Conservation (phyloP, 2,329 filamentous ascomycete species). For the Xenoacremonium recifei region DNA sequence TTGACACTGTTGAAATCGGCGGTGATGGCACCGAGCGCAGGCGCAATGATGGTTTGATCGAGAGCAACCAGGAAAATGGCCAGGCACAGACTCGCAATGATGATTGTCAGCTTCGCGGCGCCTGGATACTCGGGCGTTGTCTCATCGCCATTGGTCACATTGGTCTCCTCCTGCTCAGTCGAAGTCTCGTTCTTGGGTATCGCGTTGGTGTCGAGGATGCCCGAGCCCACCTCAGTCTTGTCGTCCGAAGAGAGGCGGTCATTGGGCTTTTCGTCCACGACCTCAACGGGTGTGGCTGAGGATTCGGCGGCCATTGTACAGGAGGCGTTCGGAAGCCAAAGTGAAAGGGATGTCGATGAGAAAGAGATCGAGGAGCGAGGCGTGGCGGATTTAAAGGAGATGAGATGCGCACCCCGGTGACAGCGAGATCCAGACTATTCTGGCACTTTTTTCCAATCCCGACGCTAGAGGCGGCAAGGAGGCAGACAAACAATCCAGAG, state of each 20-base stretch:
- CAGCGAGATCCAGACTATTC: neutral
- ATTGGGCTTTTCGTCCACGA: conserved; percentile 19
- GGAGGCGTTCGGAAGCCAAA: neutral
- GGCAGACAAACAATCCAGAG: neutral
- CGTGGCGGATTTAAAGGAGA: neutral
- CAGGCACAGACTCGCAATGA: conserved; percentile 44
- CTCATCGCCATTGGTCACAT: neutral
- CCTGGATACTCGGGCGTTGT: conserved; percentile 34
- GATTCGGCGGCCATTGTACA: conserved; percentile 6
- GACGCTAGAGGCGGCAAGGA: neutral
- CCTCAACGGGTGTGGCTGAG: conserved; percentile 13
- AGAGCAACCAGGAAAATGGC: conserved; percentile 49
- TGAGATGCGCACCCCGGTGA: neutral
- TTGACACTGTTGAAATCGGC: conserved; percentile 41
- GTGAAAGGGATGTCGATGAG: neutral
- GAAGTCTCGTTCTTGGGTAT: neutral
- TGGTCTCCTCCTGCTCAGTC: neutral
- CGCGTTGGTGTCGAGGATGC: conserved; percentile 15
- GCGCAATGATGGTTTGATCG: conserved; percentile 52
- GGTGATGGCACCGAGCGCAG: conserved; percentile 52
- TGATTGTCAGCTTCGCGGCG: conserved; percentile 38
- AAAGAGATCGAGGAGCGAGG: neutral
- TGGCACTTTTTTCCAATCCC: neutral
- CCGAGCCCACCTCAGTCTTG: conserved; percentile 30
- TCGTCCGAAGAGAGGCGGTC: conserved; percentile 28